Base-by-base conservation (phyloP, 352 stramenopile species). In the Globisporangium ultimum region DNA sequence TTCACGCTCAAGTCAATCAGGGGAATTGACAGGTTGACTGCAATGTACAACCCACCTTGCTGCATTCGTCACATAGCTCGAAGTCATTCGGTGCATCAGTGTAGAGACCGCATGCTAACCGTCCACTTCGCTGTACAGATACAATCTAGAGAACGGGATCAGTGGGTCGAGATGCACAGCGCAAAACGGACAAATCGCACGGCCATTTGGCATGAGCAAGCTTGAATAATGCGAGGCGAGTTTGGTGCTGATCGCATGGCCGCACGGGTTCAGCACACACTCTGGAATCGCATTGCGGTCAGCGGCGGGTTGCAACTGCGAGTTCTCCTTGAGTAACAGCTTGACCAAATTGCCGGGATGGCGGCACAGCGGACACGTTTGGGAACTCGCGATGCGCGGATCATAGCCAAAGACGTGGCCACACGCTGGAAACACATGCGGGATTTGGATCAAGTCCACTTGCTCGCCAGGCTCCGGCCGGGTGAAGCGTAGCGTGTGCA, bases 381-480 rank as follows among this genome's bases (percentile, higher is more conserved):
- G 73, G 11, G 71, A 73, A 15, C 51, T 70, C 1, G 80, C 81
- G 60, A 93, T 84, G n/a, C 81, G 78, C 50, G 72, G 64, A 38
- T 93, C 80, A 48, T 78, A 93, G 9, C 84, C 84, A 55, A 89
- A 91, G 1, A 93, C 84, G 48, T 93, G 84, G n/a, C 84, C 84
- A 42, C 84, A 93, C 2, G 79, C 76, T 0, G 84, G 68, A 51
- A 90, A 93, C 15, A 93, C 84, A 52, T 91, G 76, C 10, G 84
- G 80, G 18, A 86, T 78, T 59, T 89, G 70, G 46, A 82, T 67
- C 5, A 70, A 60, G 13, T 84, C 67, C 24, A 87, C 66, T 1
- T 79, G 66, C 62, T 86, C 75, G n/a, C 72, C 71, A 18, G 61
- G 53, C 20, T 60, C 55, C 1, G 62, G 46, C 8, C 67, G 70